Conservation (phyloP, 208 protist genomes). For the Crithidia brevicula region DNA sequence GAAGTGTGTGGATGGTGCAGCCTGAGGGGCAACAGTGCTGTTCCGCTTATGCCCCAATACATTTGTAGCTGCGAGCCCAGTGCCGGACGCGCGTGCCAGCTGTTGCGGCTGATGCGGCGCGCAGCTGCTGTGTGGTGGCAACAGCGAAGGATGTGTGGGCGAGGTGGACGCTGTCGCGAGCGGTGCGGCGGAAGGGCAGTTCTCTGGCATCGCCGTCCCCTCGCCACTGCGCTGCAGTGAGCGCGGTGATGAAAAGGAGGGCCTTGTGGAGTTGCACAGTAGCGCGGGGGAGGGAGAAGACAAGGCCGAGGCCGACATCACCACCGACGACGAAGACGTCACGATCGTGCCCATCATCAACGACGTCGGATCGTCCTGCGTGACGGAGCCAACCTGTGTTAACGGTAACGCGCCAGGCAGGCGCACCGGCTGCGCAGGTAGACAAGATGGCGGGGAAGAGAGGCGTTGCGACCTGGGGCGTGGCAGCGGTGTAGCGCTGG, state of each 20-base stretch:
- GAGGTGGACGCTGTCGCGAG: not conserved
- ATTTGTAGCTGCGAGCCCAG: too few relatives aligned
- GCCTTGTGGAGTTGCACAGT: too few relatives aligned
- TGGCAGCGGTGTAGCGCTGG: not conserved
- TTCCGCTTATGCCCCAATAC: too few relatives aligned
- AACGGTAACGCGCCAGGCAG: not conserved
- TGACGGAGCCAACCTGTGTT: not conserved
- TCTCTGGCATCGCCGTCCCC: not conserved
- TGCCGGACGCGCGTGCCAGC: too few relatives aligned
- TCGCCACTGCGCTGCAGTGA: not conserved
- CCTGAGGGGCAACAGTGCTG: too few relatives aligned
- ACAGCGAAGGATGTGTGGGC: too few relatives aligned
- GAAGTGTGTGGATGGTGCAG: too few relatives aligned
- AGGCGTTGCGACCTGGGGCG: not conserved
- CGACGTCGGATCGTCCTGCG: not conserved
- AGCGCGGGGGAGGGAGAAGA: not conserved
- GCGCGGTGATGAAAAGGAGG: not conserved
- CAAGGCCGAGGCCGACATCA: not conserved
- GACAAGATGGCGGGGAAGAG: conserved; percentile 5
- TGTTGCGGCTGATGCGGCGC: too few relatives aligned
- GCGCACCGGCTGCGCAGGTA: conserved; percentile 3
- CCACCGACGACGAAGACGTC: not conserved
- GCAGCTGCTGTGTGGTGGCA: too few relatives aligned
- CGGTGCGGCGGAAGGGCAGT: not conserved
- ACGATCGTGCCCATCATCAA: not conserved